These are phyloP conservation scores for Penicillium sp. DNA, from an alignment of 2,329 filamentous ascomycete species.

Conservation along the genomic window DNA sequence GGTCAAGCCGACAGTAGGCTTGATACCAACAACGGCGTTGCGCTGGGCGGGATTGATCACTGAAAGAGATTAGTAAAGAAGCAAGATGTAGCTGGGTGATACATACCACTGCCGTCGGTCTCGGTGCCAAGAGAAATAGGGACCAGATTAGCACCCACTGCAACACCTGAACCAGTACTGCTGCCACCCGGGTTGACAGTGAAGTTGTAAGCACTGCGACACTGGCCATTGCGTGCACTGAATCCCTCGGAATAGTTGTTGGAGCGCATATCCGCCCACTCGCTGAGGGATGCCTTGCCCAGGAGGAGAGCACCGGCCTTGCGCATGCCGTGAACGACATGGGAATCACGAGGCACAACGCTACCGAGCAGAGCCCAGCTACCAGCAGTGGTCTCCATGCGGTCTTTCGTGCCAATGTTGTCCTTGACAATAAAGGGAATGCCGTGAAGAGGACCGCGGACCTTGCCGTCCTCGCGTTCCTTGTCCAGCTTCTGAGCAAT, in stretches of 20 bases:
- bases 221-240: constrained; percentile 59
- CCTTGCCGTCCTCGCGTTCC: constrained; percentile 52
- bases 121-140: constrained; percentile 66
- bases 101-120: constrained; percentile 58
- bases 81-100: neutral
- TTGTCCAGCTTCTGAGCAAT: constrained; percentile 58
- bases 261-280: constrained; percentile 69
- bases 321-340: constrained; percentile 57
- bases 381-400: constrained; percentile 68
- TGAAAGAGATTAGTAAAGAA: constrained; percentile 5
- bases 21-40: constrained; percentile 65
- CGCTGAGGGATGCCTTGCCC: constrained; percentile 64
- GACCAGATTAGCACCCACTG: constrained; percentile 58
- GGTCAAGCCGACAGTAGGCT: constrained; percentile 68
- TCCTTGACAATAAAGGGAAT: constrained; percentile 73
- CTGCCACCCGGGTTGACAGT: constrained; percentile 63
- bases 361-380: constrained; percentile 61
- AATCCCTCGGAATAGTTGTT: constrained; percentile 64
- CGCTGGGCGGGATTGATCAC: constrained; percentile 67
- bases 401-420: constrained; percentile 59
- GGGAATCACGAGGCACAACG: constrained; percentile 61
- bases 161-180: constrained; percentile 60
- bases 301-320: constrained; percentile 62
- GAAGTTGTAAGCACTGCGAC: constrained; percentile 61
- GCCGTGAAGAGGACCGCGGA: constrained; percentile 64